These are phyloP conservation scores for Lolium multiflorum DNA, from an alignment of 176 grass and related monocot species.

Conservation along the genomic window DNA sequence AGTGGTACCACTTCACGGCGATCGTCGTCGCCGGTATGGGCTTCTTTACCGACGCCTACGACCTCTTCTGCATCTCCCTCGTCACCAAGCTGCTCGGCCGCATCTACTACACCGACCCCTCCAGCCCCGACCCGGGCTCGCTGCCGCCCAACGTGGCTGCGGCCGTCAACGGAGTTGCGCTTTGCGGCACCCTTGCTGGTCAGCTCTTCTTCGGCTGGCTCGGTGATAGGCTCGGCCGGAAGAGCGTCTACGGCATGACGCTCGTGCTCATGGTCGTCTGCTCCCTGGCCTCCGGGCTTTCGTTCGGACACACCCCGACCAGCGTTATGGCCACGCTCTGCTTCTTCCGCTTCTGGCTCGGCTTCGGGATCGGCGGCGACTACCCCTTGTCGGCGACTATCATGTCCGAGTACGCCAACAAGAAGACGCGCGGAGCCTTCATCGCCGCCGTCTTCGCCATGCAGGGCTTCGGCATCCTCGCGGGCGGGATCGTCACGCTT, in stretches of 20 bases:
- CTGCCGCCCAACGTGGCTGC: constrained; percentile 12
- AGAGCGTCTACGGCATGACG: constrained; percentile 58
- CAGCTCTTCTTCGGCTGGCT: constrained; percentile 89
- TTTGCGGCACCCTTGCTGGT: constrained; percentile 71
- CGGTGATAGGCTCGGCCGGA: constrained; percentile 62
- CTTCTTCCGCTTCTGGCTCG: constrained; percentile 91
- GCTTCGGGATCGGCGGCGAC: constrained; percentile 82
- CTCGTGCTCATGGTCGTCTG: constrained; percentile 75
- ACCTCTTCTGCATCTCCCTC: constrained; percentile 71
- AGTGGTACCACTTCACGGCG: constrained; percentile 79
- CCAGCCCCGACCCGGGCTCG: constrained; percentile 19
- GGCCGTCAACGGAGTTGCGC: constrained; percentile 68
- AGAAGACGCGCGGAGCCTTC: constrained; percentile 78
- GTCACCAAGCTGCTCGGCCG: constrained; percentile 75
- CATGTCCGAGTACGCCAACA: constrained; percentile 87
- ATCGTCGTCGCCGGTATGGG: constrained; percentile 87
- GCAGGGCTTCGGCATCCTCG: constrained; percentile 85
- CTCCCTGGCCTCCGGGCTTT: constrained; percentile 64
- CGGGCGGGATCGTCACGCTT: constrained; percentile 59
- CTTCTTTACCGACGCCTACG: constrained; percentile 90
- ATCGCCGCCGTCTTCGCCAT: constrained; percentile 89
- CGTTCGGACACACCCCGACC: constrained; percentile 45
- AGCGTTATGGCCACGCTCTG: constrained; percentile 62
- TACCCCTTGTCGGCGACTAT: constrained; percentile 74
- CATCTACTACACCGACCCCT: constrained; percentile 70